Evolutionary conservation across 768 basidiomycete genomes (phyloP).

Genomic region (Megacollybia marginata): DNA sequence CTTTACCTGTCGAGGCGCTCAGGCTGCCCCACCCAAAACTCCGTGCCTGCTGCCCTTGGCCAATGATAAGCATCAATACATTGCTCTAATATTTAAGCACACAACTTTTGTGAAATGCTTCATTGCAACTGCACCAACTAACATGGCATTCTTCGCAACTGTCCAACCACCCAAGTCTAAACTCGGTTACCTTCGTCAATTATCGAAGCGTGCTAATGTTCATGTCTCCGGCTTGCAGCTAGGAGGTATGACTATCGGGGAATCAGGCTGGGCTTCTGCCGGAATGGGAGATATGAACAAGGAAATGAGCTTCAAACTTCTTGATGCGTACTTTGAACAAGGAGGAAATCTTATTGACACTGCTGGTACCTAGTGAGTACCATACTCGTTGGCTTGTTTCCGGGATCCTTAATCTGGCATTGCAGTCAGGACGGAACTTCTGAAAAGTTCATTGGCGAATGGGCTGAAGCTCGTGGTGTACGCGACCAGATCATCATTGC

Average conservation of each 20-base stretch:
- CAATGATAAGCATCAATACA: no score
- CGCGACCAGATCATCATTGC: constrained; percentile 44
- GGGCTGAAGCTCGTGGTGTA: constrained; percentile 37
- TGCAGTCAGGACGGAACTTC: constrained; percentile 46
- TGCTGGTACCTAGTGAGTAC: constrained; percentile 34
- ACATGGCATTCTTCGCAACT: neutral
- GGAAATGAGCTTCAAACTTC: constrained; percentile 33
- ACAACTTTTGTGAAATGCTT: no score
- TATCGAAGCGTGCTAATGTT: constrained; percentile 29
- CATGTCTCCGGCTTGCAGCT: constrained; percentile 36
- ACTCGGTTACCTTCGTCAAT: constrained; percentile 24
- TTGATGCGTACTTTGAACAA: constrained; percentile 34
- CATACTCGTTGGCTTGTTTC: neutral
- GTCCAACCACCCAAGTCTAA: constrained; percentile 21
- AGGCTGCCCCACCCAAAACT: no score
- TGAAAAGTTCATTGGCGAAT: constrained; percentile 47
- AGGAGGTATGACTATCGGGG: constrained; percentile 37
- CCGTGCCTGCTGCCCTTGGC: no score
- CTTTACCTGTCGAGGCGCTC: no score
- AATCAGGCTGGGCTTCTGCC: constrained; percentile 21
- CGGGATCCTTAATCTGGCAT: neutral
- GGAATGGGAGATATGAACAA: constrained; percentile 34
- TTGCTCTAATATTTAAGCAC: no score
- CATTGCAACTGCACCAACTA: neutral
- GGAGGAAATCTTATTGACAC: constrained; percentile 47